phyloP scores from a whole-genome alignment of 176 grass and related monocot species.

The Hordeum marinum region DNA sequence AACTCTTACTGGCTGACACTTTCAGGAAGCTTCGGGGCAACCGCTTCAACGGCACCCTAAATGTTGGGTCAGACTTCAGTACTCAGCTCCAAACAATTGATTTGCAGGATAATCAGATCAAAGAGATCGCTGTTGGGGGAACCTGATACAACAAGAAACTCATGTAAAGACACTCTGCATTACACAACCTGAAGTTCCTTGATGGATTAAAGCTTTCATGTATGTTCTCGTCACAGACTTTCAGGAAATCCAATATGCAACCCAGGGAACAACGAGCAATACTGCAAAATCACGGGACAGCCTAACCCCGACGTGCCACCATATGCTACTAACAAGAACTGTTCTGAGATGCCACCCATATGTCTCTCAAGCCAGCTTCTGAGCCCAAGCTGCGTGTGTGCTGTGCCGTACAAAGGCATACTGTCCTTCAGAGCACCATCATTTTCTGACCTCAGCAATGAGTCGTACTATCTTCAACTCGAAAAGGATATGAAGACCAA shows the following conservation, averaged over 20 bases:
- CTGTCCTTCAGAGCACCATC: conserved; percentile 68
- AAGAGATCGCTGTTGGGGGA: conserved; percentile 8
- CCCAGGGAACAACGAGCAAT: background rate
- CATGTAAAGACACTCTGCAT: conserved; percentile 35
- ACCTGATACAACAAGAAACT: conserved; percentile 32
- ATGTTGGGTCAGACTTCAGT: conserved; percentile 41
- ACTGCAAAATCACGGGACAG: conserved; percentile 43
- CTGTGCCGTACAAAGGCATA: conserved; percentile 63
- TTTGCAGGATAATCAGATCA: conserved; percentile 59
- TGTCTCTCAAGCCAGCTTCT: conserved; percentile 38
- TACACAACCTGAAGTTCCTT: background rate
- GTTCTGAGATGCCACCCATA: background rate
- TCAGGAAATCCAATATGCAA: conserved; percentile 56
- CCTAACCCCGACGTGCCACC: conserved; percentile 7
- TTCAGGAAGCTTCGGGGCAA: conserved; percentile 65
- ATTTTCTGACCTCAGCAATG: conserved; percentile 62
- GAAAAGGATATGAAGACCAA: conserved; percentile 30
- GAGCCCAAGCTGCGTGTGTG: conserved; percentile 60
- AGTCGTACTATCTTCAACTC: conserved; percentile 33
- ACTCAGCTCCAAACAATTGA: conserved; percentile 60
- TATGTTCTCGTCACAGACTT: conserved; percentile 29
- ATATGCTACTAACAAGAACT: conserved; percentile 40
- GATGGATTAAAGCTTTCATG: background rate
- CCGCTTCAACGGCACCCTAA: conserved; percentile 61
- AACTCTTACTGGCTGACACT: background rate